phyloP scores from a whole-genome alignment of 192 early-diverging fungal genomes.

The Pilobolus umbonatus region DNA sequence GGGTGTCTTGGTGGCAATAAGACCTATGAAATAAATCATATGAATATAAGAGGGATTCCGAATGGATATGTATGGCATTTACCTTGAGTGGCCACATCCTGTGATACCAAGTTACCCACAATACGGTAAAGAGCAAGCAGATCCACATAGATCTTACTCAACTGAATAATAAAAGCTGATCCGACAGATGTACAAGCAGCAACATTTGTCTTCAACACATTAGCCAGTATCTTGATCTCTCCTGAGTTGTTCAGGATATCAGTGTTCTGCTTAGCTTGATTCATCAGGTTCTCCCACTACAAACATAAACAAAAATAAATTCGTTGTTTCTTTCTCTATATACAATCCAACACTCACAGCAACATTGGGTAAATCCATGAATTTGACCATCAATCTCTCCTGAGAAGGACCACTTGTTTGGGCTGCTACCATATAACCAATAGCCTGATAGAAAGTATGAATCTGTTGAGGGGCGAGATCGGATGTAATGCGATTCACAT shows the following conservation, averaged over 20 bases:
- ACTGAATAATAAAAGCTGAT: conserved; percentile 80
- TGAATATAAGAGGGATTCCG: too few species aligned
- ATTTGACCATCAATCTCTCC: conserved; percentile 75
- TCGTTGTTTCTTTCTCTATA: background rate
- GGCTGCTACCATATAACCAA: conserved; percentile 96
- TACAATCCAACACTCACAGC: conserved; percentile 44
- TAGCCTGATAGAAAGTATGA: conserved; percentile 98
- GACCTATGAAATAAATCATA: too few species aligned
- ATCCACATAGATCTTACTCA: conserved; percentile 86
- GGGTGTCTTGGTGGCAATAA: conserved; percentile 87
- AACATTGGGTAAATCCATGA: conserved; percentile 87
- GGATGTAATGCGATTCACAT: conserved; percentile 76
- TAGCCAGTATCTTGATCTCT: conserved; percentile 83
- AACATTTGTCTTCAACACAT: conserved; percentile 95
- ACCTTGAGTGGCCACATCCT: conserved; percentile 68
- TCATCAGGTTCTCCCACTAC: conserved; percentile 81
- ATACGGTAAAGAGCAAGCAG: conserved; percentile 90
- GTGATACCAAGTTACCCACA: conserved; percentile 80
- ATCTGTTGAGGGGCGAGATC: conserved; percentile 91
- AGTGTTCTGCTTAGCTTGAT: conserved; percentile 61
- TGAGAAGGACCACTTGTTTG: conserved; percentile 76
- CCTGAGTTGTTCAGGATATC: conserved; percentile 72
- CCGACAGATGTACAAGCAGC: conserved; percentile 88
- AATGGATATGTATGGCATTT: too few species aligned
- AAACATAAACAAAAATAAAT: conserved; percentile 14